phyloP scores from a whole-genome alignment of 306 rosid species.

The Vicia villosa region DNA sequence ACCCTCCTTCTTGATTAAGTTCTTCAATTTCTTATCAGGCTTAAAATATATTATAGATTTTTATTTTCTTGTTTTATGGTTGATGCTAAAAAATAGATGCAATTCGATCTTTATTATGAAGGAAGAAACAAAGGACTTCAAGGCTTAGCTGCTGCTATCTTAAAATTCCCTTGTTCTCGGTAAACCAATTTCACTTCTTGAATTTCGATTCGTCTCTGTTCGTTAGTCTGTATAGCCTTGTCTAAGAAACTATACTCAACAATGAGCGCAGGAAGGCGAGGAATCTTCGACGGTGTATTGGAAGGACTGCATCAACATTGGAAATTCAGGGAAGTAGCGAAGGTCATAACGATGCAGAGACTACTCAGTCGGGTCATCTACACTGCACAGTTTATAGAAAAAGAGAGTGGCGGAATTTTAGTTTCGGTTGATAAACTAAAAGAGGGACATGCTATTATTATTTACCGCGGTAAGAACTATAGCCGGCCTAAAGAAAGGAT shows the following conservation, averaged over 20 bases:
- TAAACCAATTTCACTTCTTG: slow-evolving; percentile 37
- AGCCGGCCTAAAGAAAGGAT: slow-evolving; percentile 47
- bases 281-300: slow-evolving; percentile 78
- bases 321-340: slow-evolving; percentile 91
- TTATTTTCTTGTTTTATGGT: slow-evolving; percentile 25
- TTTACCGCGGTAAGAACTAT: slow-evolving; percentile 88
- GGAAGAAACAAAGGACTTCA: slow-evolving; percentile 86
- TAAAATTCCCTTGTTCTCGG: slow-evolving; percentile 69
- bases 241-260: slow-evolving; percentile 17
- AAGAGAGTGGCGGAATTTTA: slow-evolving; percentile 81
- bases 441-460: slow-evolving; percentile 75
- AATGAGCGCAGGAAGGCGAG: slow-evolving; percentile 74
- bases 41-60: neutral
- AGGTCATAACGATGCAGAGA: slow-evolving; percentile 84
- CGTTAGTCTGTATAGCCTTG: neutral
- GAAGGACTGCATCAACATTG: slow-evolving; percentile 88
- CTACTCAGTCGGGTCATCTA: slow-evolving; percentile 49
- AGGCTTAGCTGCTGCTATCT: slow-evolving; percentile 80
- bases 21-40: slow-evolving; percentile 26
- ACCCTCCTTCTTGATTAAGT: slow-evolving; percentile 34
- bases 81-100: neutral
- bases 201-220: slow-evolving; percentile 13
- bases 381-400: slow-evolving; percentile 70
- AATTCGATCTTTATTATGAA: slow-evolving; percentile 37
- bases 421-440: slow-evolving; percentile 77